Percentiles rank a stretch among this genome's conserved stretches.
Evolutionary conservation across 805 yeast species (phyloP).

Genomic region (Kazachstania taianensis): DNA sequence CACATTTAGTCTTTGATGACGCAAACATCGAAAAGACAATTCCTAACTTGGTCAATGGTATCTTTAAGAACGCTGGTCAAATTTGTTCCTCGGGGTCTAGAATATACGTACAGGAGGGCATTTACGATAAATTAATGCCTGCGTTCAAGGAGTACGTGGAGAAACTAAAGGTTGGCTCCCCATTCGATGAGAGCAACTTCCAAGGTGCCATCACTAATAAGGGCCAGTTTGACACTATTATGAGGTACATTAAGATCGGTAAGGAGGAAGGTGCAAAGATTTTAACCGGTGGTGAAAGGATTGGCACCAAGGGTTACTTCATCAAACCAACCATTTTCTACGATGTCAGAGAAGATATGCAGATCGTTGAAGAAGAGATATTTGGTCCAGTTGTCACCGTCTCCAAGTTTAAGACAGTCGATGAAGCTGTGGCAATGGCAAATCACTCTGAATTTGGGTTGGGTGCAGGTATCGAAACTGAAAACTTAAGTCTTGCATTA

Average conservation of each 20-base stretch:
- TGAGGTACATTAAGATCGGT: constrained; percentile 58
- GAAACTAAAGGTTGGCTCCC: constrained; percentile 59
- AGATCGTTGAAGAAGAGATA: constrained; percentile 62
- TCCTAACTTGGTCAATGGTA: constrained; percentile 49
- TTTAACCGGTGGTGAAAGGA: constrained; percentile 61
- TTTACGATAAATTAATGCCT: constrained; percentile 51
- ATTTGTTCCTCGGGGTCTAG: constrained; percentile 79
- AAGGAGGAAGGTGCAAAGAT: constrained; percentile 58
- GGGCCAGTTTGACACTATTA: constrained; percentile 57
- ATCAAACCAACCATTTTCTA: constrained; percentile 65
- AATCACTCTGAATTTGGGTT: constrained; percentile 67
- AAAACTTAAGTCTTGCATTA: constrained; percentile 49
- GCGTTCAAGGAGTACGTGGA: constrained; percentile 52
- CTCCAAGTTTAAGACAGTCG: constrained; percentile 55
- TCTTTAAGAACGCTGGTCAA: constrained; percentile 73
- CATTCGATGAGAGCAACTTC: constrained; percentile 55
- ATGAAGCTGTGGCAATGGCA: constrained; percentile 57
- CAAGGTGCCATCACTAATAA: constrained; percentile 76
- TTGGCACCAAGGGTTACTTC: constrained; percentile 59
- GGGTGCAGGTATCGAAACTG: constrained; percentile 74
- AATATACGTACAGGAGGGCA: constrained; percentile 61
- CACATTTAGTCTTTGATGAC: constrained; percentile 64
- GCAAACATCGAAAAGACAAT: constrained; percentile 46
- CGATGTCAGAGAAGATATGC: constrained; percentile 53
- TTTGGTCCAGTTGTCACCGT: constrained; percentile 74